These are phyloP conservation scores for Neocallimastix lanati DNA, from an alignment of 192 early-diverging fungal genomes.

Conservation along the genomic window DNA sequence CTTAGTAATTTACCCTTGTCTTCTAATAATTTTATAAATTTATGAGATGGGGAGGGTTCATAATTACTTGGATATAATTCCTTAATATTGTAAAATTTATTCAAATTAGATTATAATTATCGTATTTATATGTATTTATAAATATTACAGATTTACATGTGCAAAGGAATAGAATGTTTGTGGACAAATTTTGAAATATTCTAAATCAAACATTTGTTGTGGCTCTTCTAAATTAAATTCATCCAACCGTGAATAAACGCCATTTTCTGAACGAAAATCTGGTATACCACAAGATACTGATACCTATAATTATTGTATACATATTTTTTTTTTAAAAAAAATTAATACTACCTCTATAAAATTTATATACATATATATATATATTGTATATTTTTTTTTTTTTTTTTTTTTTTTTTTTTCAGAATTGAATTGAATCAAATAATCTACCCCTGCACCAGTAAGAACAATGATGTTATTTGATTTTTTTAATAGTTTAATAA, in stretches of 20 bases:
- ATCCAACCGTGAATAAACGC: not conserved
- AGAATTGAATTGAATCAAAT: no score
- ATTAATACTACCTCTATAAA: no score
- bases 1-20: conserved; percentile 63
- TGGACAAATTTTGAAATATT: not conserved
- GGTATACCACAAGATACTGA: not conserved
- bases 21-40: conserved; percentile 53
- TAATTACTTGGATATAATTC: not conserved
- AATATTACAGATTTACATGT: not conserved
- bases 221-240: not conserved
- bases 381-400: no score
- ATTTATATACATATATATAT: no score
- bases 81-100: not conserved
- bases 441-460: not conserved
- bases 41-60: not conserved
- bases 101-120: no score
- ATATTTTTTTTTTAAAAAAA: no score
- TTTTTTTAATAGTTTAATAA: not conserved
- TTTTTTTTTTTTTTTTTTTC: no score
- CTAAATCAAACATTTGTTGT: not conserved
- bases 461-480: not conserved
- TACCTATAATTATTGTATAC: not conserved
- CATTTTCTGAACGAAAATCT: not conserved
- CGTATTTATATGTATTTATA: not conserved
- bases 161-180: not conserved